These are phyloP conservation scores for Macrotyloma uniflorum DNA, from an alignment of 306 rosid species.

Conservation along the genomic window DNA sequence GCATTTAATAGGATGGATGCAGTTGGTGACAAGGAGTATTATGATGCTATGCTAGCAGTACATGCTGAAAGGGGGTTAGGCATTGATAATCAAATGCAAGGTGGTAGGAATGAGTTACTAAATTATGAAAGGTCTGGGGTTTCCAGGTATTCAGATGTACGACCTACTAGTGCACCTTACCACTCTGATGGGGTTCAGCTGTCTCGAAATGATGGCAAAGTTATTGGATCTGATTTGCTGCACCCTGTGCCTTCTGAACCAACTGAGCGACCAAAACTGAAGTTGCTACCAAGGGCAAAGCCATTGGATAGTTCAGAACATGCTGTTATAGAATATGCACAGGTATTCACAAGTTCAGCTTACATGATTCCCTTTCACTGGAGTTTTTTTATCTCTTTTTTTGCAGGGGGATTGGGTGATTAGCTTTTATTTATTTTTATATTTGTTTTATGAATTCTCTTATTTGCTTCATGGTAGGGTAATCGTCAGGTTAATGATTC, in stretches of 20 bases:
- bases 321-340: slow-evolving; percentile 47
- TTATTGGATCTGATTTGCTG: slow-evolving; percentile 58
- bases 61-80: slow-evolving; percentile 61
- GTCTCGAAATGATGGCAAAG: slow-evolving; percentile 49
- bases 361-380: background rate
- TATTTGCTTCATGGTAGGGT: slow-evolving; percentile 47
- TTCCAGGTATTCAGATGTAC: slow-evolving; percentile 49
- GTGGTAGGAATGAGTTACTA: slow-evolving; percentile 59
- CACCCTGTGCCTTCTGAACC: slow-evolving; percentile 52
- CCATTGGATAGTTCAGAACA: slow-evolving; percentile 62
- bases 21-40: slow-evolving; percentile 51
- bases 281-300: slow-evolving; percentile 76
- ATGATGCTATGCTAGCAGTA: slow-evolving; percentile 61
- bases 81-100: slow-evolving; percentile 53
- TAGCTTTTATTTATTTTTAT: background rate
- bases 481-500: slow-evolving; percentile 49
- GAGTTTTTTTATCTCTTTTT: background rate
- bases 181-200: slow-evolving; percentile 49
- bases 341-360: slow-evolving; percentile 57
- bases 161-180: slow-evolving; percentile 42
- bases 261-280: slow-evolving; percentile 76
- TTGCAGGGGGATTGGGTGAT: background rate
- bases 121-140: slow-evolving; percentile 56
- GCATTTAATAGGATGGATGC: slow-evolving; percentile 48
- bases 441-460: slow-evolving; percentile 33